Conservation (phyloP, 176 grass and related monocot genomes). For the Zoysia pacifica region DNA sequence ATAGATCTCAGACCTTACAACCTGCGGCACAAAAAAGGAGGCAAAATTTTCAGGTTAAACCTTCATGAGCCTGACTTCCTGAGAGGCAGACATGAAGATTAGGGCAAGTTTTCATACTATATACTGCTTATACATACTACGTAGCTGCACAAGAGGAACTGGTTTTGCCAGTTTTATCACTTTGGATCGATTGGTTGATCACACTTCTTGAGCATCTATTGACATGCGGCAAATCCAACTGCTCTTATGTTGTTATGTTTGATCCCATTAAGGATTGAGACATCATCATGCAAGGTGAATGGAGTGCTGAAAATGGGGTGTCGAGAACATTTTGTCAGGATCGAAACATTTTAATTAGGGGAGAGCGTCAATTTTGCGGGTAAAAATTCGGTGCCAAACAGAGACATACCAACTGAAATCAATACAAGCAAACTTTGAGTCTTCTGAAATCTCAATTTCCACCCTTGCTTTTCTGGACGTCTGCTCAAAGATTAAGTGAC, state of each 20-base stretch:
- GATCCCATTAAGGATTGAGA: slow-evolving; percentile 71
- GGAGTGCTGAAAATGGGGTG: slow-evolving; percentile 60
- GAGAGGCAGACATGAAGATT: slow-evolving; percentile 33
- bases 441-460: slow-evolving; percentile 89
- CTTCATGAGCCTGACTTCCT: slow-evolving; percentile 1
- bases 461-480: slow-evolving; percentile 68
- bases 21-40: slow-evolving; percentile 49
- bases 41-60: slow-evolving; percentile 56
- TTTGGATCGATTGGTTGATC: slow-evolving; percentile 12
- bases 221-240: slow-evolving; percentile 9
- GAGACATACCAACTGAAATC: slow-evolving; percentile 75
- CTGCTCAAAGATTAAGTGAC: slow-evolving; percentile 50
- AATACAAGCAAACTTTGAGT: slow-evolving; percentile 67
- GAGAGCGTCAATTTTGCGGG: slow-evolving; percentile 5
- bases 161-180: slow-evolving; percentile 32
- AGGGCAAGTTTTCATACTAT: slow-evolving; percentile 42
- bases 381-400: not conserved
- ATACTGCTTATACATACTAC: slow-evolving; percentile 46
- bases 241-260: slow-evolving; percentile 43
- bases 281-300: slow-evolving; percentile 84
- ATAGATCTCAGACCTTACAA: slow-evolving; percentile 34
- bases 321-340: slow-evolving; percentile 27
- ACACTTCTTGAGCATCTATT: slow-evolving; percentile 28
- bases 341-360: not conserved
- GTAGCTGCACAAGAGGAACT: slow-evolving; percentile 47